These are phyloP conservation scores for Trichosporon sp. DNA, from an alignment of 1,284 basidiomycete genomes.

Conservation along the genomic window DNA sequence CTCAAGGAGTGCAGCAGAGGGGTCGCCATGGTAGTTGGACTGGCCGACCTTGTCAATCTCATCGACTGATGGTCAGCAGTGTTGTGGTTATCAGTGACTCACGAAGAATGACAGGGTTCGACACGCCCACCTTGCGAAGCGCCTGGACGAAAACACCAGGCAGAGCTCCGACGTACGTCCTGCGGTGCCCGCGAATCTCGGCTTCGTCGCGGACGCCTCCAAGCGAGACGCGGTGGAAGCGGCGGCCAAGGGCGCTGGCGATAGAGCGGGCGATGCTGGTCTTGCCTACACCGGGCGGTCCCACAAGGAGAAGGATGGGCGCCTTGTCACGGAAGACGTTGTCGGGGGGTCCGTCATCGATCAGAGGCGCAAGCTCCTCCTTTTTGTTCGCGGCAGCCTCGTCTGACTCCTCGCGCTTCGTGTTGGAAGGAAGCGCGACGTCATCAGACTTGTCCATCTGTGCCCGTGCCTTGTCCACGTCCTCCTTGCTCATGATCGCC, in stretches of 20 bases:
- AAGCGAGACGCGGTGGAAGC: constrained; percentile 72
- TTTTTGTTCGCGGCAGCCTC: background rate
- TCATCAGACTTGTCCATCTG: constrained; percentile 7
- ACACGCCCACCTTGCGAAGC: constrained; percentile 87
- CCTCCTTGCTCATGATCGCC: constrained; percentile 10
- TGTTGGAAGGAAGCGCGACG: background rate
- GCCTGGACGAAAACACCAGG: constrained; percentile 97
- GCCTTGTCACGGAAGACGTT: constrained; percentile 44
- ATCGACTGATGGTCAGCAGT: constrained; percentile 56
- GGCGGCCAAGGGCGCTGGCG: constrained; percentile 37
- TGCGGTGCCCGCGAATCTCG: constrained; percentile 93
- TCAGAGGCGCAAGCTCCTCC: constrained; percentile 1
- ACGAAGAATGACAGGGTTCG: constrained; percentile 87
- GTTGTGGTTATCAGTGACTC: background rate
- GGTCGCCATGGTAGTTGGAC: constrained; percentile 64
- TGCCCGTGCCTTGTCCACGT: background rate
- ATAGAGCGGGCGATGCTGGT: constrained; percentile 56
- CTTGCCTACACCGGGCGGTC: constrained; percentile 95
- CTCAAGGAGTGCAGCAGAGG: constrained; percentile 86
- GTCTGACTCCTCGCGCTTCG: constrained; percentile 11
- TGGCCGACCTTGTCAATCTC: constrained; percentile 79
- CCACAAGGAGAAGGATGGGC: constrained; percentile 59
- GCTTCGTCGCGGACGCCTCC: constrained; percentile 94
- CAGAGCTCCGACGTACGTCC: constrained; percentile 77
- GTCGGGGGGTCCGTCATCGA: constrained; percentile 30